These are phyloP conservation scores for Xylaria scruposa DNA, from an alignment of 495 filamentous ascomycete species.

Conservation along the genomic window DNA sequence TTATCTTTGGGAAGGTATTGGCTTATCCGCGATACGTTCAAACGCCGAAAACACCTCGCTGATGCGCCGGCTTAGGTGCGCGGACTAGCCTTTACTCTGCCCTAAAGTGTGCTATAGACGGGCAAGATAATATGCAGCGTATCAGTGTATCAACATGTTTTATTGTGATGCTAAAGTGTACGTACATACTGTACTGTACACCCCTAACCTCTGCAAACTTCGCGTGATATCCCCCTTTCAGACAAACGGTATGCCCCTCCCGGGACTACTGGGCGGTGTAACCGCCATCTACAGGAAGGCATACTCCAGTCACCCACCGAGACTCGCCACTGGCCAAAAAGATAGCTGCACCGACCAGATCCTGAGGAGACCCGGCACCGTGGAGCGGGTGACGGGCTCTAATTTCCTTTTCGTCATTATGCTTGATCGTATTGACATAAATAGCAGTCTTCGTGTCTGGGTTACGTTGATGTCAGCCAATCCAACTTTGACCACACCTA, in stretches of 20 bases:
- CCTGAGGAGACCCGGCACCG: background rate
- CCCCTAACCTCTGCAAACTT: background rate
- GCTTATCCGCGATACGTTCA: no score
- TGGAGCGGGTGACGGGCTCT: background rate
- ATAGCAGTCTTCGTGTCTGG: background rate
- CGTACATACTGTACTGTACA: background rate
- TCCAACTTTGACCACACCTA: background rate
- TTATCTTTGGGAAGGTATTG: no score
- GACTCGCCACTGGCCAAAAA: background rate
- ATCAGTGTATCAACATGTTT: background rate
- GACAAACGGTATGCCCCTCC: background rate
- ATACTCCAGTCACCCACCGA: background rate
- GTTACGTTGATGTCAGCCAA: background rate
- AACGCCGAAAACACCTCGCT: no score
- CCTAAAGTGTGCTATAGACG: no score
- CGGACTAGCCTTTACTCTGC: no score
- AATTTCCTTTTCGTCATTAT: background rate
- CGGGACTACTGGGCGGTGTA: background rate
- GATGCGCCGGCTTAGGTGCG: no score
- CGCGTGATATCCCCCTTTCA: background rate
- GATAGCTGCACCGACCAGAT: background rate
- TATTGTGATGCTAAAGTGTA: background rate
- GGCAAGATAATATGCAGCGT: no score
- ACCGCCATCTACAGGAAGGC: background rate
- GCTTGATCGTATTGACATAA: background rate